These are phyloP conservation scores for Colletotrichum sp. DNA, from an alignment of 2,329 filamentous ascomycete species.

Conservation along the genomic window DNA sequence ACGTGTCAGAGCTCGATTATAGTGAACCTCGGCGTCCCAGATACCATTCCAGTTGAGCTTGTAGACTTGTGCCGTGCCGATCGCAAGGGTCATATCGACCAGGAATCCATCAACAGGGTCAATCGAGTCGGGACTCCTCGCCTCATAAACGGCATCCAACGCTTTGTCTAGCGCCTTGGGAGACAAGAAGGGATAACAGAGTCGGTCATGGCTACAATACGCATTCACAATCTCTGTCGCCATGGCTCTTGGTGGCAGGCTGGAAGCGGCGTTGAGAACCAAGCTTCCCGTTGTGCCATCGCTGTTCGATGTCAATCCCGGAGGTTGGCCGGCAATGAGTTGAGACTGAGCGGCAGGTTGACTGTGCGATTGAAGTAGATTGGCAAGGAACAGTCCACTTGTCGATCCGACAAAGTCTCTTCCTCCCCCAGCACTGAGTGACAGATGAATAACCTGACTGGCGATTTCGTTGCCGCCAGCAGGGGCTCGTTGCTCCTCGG, in stretches of 20 bases:
- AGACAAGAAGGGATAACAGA: constrained; percentile 46
- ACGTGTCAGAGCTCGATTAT: constrained; percentile 41
- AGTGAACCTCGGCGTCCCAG: constrained; percentile 46
- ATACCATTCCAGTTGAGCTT: constrained; percentile 49
- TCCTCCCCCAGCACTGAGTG: constrained; percentile 45
- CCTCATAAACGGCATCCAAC: constrained; percentile 34
- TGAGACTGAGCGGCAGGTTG: constrained; percentile 7
- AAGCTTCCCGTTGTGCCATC: background rate
- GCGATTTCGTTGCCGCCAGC: constrained; percentile 35
- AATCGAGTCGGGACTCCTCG: constrained; percentile 16
- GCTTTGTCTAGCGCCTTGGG: constrained; percentile 31
- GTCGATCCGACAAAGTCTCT: constrained; percentile 46
- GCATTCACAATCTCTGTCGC: constrained; percentile 41
- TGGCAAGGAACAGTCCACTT: constrained; percentile 45
- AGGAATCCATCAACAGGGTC: constrained; percentile 40
- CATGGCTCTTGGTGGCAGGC: constrained; percentile 37
- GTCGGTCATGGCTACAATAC: constrained; percentile 46
- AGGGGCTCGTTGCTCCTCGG: background rate
- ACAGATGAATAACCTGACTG: constrained; percentile 47
- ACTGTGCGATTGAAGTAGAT: constrained; percentile 35
- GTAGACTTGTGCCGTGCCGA: constrained; percentile 45
- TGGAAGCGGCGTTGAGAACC: background rate
- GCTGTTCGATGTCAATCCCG: background rate
- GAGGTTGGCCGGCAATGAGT: constrained; percentile 7
- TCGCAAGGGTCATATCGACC: constrained; percentile 48